Percentiles rank a stretch among this genome's conserved stretches.
Evolutionary conservation across 2,329 filamentous ascomycete species (phyloP).

Genomic region (Rutstroemia sp.): DNA sequence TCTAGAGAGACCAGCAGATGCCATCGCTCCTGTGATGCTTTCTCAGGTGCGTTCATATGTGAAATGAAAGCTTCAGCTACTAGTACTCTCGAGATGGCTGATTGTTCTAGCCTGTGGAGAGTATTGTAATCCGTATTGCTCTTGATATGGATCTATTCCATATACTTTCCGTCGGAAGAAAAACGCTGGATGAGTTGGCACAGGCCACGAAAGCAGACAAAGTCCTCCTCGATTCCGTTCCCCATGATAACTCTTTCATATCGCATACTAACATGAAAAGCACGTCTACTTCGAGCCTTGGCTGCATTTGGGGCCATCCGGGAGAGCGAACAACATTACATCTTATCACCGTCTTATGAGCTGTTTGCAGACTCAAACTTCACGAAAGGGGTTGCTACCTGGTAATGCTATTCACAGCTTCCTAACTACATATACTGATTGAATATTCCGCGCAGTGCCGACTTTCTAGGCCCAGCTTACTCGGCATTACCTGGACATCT

Average conservation of each 20-base stretch:
- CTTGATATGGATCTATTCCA: not conserved
- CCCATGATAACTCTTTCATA: not conserved
- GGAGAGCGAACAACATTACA: not conserved
- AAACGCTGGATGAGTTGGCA: not conserved
- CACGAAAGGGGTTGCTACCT: not conserved
- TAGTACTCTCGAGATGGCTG: not conserved
- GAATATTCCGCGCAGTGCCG: not conserved
- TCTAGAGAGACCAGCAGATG: not conserved
- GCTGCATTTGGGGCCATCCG: not conserved
- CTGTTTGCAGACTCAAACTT: not conserved
- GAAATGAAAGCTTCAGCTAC: too few species aligned
- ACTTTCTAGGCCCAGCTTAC: not conserved
- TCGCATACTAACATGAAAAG: not conserved
- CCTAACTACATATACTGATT: too few species aligned
- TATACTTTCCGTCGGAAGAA: not conserved
- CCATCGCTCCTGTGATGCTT: not conserved
- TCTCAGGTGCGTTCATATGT: not conserved
- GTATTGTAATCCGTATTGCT: slow-evolving; percentile 24
- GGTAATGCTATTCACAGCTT: not conserved
- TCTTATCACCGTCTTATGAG: not conserved
- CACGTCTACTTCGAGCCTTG: not conserved
- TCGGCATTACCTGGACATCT: not conserved
- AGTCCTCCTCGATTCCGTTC: not conserved
- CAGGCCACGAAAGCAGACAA: not conserved
- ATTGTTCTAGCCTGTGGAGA: not conserved